Evolutionary conservation across 345 rosid genomes (phyloP), one percentile per base, ranked within the genome.

Genomic region (Melaleuca quinquenervia): DNA sequence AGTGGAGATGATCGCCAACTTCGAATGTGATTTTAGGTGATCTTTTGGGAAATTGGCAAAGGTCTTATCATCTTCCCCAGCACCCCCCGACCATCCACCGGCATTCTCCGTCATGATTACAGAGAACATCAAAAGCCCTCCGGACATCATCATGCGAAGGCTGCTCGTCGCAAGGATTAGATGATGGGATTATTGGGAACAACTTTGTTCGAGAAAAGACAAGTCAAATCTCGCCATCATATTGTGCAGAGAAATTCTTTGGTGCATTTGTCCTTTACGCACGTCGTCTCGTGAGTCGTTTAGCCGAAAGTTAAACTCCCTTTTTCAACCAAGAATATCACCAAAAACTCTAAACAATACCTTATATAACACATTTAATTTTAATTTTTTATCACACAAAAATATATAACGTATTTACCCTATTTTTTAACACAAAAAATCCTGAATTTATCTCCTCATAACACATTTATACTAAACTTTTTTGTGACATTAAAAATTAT

Each of bases 181-280:
- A 32, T 70, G 78, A 32, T 70, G 78, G 48, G 53, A 48, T 49
- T 82, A 48, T 24, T 24, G 83, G 50, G 83, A 50, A 82, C 53
- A 82, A 44, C 12, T 13, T 52, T 82, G 27, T 82, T 82, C 29
- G 5, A 6, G 53, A 27, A 11, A 12, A 24, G 53, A 82, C 50
- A 50, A 82, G 83, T 82, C 83, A 82, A 82, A 82, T 82, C 32
- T 50, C 52, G 12, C 26, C 83, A 82, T 44, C 54, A 45, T 82
- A 1, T 29, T 82, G 24, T 36, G 86, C 36, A 48, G 85, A 89
- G 88, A 50, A 78, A 87, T 84, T 52, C 45, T 83, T 64, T 84
- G 27, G 50, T 52, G 7, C 85, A 27, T 83, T 84, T 26, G 10
- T 29, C 76, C 84, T 84, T 70, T 32, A 4, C 45, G 78, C 78